Conservation (phyloP, 306 rosid species). For the Rubus parviflorus region DNA sequence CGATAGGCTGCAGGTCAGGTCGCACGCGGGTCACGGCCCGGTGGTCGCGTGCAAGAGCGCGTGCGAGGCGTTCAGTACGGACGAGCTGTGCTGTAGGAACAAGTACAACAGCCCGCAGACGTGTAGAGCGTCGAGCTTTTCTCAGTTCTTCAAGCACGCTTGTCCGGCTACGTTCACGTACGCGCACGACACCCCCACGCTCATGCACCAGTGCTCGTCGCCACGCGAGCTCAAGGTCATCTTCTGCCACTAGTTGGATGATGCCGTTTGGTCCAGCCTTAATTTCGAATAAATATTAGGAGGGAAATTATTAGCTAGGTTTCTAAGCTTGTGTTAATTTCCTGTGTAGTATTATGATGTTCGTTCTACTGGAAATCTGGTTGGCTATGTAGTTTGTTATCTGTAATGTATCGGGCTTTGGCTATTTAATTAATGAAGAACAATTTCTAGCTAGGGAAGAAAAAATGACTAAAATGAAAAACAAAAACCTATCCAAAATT, state of each 20-base stretch:
- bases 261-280: not conserved
- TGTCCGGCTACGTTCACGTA: conserved; percentile 71
- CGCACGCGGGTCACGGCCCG: conserved; percentile 34
- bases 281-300: not conserved
- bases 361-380: not conserved
- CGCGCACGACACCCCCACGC: conserved; percentile 73
- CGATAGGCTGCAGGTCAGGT: conserved; percentile 40
- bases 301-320: not conserved
- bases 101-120: conserved; percentile 61
- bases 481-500: too few species aligned
- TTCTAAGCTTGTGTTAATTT: not conserved
- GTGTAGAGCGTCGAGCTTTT: conserved; percentile 52
- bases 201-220: conserved; percentile 84
- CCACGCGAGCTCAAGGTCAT: conserved; percentile 91
- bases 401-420: not conserved
- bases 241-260: conserved; percentile 60
- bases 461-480: too few species aligned
- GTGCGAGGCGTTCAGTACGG: conserved; percentile 68
- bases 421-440: too few species aligned
- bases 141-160: conserved; percentile 63
- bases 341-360: not conserved
- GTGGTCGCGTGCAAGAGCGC: conserved; percentile 91
- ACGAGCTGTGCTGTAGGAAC: conserved; percentile 72
- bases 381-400: not conserved
- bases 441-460: too few species aligned